Conservation (phyloP, 352 stramenopile genomes). For the Phytophthora gonapodyides region DNA sequence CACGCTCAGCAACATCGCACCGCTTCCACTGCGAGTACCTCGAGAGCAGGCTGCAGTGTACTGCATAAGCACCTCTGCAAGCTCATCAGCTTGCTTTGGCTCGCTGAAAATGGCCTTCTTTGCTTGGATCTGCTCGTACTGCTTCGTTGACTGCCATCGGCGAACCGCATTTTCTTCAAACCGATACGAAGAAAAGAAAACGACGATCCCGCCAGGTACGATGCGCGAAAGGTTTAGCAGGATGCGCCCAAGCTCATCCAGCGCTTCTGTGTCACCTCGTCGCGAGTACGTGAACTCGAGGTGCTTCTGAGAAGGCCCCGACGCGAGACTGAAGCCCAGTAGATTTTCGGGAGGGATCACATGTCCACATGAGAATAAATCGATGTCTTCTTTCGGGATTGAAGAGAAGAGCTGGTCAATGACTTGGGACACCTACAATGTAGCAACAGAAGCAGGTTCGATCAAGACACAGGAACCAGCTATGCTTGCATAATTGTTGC, state of each 20-base stretch:
- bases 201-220: constrained; percentile 95
- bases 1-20: constrained; percentile 95
- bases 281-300: constrained; percentile 96
- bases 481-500: neutral
- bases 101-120: constrained; percentile 95
- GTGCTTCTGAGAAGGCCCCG: constrained; percentile 84
- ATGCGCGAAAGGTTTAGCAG: constrained; percentile 91
- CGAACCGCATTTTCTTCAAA: constrained; percentile 93
- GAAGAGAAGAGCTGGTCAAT: constrained; percentile 93
- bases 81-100: constrained; percentile 92
- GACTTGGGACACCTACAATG: constrained; percentile 91
- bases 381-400: constrained; percentile 74
- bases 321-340: constrained; percentile 67
- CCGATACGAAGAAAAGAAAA: constrained; percentile 98
- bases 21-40: constrained; percentile 33
- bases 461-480: neutral
- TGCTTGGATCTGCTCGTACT: constrained; percentile 82
- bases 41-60: constrained; percentile 80
- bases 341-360: constrained; percentile 96
- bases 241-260: constrained; percentile 95
- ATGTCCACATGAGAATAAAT: constrained; percentile 98
- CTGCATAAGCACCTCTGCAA: constrained; percentile 85
- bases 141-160: constrained; percentile 84
- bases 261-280: constrained; percentile 66
- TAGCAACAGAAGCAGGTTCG: constrained; percentile 9